Conservation (phyloP, 176 grass and related monocot genomes). For the Oryza rufipogon region DNA sequence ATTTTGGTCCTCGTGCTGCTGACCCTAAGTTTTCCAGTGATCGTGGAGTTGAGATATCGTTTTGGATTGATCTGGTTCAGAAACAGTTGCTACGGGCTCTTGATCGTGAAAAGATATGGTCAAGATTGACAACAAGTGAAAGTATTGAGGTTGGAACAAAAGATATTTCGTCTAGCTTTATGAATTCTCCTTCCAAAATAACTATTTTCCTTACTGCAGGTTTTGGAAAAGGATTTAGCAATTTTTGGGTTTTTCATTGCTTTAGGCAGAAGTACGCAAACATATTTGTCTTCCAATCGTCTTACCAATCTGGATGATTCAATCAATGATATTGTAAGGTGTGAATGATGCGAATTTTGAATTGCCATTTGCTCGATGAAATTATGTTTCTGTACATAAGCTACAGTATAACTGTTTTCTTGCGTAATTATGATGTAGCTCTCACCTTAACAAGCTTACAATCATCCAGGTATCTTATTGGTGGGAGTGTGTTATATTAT, state of each 20-base stretch:
- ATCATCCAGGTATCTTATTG: slow-evolving; percentile 90
- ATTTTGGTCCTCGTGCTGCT: slow-evolving; percentile 89
- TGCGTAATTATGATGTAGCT: not conserved
- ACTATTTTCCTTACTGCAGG: slow-evolving; percentile 60
- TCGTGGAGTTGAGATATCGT: slow-evolving; percentile 69
- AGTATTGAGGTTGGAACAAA: slow-evolving; percentile 89
- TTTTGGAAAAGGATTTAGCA: slow-evolving; percentile 96
- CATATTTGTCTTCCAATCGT: slow-evolving; percentile 80
- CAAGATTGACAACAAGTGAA: slow-evolving; percentile 96
- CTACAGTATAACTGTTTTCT: slow-evolving; percentile 22
- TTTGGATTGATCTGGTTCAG: slow-evolving; percentile 93
- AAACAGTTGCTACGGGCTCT: slow-evolving; percentile 77
- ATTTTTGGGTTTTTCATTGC: slow-evolving; percentile 99
- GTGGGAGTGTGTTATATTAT: slow-evolving; percentile 96
- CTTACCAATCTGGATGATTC: slow-evolving; percentile 72
- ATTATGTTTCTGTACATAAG: slow-evolving; percentile 33
- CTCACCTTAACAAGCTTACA: slow-evolving; percentile 29
- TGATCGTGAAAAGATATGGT: slow-evolving; percentile 99
- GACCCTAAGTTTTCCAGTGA: slow-evolving; percentile 65
- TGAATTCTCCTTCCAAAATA: slow-evolving; percentile 17
- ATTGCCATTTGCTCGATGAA: slow-evolving; percentile 31
- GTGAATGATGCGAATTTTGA: slow-evolving; percentile 24
- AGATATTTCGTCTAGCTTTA: slow-evolving; percentile 22
- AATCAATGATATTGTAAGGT: slow-evolving; percentile 88
- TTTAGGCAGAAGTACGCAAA: slow-evolving; percentile 88